phyloP scores from a whole-genome alignment of 768 basidiomycete genomes.

The Mycena sanguinolenta region DNA sequence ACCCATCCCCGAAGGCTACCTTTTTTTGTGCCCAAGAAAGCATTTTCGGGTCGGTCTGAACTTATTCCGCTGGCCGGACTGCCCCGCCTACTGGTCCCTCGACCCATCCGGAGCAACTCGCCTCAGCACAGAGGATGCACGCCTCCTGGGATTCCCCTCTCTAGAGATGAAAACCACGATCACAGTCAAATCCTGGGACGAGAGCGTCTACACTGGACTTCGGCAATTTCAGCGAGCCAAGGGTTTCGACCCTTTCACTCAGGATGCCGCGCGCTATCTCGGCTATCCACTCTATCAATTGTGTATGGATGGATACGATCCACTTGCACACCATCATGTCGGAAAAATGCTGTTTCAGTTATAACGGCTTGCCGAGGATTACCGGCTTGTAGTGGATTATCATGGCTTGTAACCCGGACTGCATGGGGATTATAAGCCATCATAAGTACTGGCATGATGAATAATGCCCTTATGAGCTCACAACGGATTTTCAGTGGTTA shows the following conservation, averaged over 20 bases:
- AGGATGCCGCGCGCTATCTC: background rate
- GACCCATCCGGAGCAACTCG: background rate
- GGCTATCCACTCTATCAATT: background rate
- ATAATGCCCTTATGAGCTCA: too few species aligned
- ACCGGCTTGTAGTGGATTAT: too few species aligned
- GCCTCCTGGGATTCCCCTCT: background rate
- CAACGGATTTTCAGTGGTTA: too few species aligned
- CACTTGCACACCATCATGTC: background rate
- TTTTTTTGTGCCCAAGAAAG: background rate
- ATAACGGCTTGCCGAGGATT: too few species aligned
- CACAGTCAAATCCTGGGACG: background rate
- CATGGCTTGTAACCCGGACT: too few species aligned
- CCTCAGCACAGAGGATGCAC: background rate
- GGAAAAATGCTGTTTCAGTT: too few species aligned
- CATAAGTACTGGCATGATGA: too few species aligned
- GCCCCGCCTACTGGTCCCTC: constrained; percentile 6
- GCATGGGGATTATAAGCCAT: too few species aligned
- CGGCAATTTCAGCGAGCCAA: background rate
- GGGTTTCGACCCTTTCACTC: background rate
- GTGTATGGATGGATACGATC: background rate
- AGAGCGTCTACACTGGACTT: background rate
- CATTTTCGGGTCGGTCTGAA: background rate
- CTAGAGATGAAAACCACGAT: background rate
- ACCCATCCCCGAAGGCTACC: background rate
- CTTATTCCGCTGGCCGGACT: background rate